phyloP scores from a whole-genome alignment of 1,284 basidiomycete genomes.

The Ustilago vetiveriae region DNA sequence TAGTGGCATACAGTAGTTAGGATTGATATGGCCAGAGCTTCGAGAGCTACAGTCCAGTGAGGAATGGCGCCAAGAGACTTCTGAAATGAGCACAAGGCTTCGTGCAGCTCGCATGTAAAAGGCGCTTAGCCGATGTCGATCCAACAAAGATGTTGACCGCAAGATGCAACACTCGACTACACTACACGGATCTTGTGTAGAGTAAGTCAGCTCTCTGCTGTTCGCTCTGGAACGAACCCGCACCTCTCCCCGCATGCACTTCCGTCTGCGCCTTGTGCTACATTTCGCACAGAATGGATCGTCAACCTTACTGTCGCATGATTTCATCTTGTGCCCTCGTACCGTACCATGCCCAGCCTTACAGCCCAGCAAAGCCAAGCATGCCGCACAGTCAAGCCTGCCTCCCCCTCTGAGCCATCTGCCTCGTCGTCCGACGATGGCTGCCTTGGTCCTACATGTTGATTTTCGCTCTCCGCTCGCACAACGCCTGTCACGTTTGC shows the following conservation, averaged over 20 bases:
- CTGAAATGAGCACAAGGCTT: too few species aligned
- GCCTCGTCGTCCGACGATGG: not conserved
- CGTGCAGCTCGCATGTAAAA: not conserved
- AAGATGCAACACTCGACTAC: too few species aligned
- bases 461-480: slow-evolving; percentile 18
- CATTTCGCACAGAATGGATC: not conserved
- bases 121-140: not conserved
- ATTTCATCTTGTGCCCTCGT: not conserved
- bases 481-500: slow-evolving; percentile 9
- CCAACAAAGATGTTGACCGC: not conserved
- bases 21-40: too few species aligned
- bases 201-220: too few species aligned
- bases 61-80: too few species aligned
- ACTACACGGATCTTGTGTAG: too few species aligned
- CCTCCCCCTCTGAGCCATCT: too few species aligned
- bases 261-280: too few species aligned
- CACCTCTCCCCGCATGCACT: too few species aligned
- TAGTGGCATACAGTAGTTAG: too few species aligned
- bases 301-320: not conserved
- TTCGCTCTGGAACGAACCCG: too few species aligned
- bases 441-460: not conserved
- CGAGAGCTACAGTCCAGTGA: too few species aligned
- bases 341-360: not conserved
- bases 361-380: not conserved
- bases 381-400: slow-evolving; percentile 1